phyloP scores from a whole-genome alignment of 2,329 filamentous ascomycete genomes.

The Diaporthe amygdali region DNA sequence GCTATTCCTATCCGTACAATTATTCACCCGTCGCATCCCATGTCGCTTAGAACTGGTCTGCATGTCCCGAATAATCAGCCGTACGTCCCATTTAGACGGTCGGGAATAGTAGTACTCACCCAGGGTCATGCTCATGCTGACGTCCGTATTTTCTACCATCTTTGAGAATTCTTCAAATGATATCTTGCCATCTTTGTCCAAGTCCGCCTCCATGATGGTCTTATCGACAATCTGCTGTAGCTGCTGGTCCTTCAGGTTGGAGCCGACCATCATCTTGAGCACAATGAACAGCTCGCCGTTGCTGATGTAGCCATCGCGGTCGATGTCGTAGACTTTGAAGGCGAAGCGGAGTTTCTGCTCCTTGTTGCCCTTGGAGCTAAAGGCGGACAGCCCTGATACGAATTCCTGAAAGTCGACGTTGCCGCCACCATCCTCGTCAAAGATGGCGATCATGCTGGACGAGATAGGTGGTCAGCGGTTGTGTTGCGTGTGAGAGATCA shows the following conservation, averaged over 20 bases:
- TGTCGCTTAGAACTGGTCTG: conserved; percentile 16
- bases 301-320: conserved; percentile 97
- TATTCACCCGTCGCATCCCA: background rate
- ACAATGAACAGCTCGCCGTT: conserved; percentile 99
- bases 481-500: background rate
- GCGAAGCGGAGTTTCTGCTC: conserved; percentile 97
- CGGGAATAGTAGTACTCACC: conserved; percentile 50
- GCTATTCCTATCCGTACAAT: background rate
- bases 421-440: conserved; percentile 97
- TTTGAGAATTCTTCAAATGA: conserved; percentile 98
- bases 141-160: conserved; percentile 95
- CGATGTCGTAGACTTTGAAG: conserved; percentile 99
- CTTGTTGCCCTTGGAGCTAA: conserved; percentile 98
- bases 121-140: conserved; percentile 77
- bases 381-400: conserved; percentile 91
- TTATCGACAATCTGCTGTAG: conserved; percentile 99
- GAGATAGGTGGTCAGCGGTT: background rate
- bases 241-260: conserved; percentile 98
- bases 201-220: conserved; percentile 99
- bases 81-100: background rate
- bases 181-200: conserved; percentile 95
- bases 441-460: conserved; percentile 94
- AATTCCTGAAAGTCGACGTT: conserved; percentile 99
- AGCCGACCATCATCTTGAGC: conserved; percentile 99
- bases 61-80: background rate